These are phyloP conservation scores for Citropsis articulata DNA, from an alignment of 345 rosid genomes.

Conservation along the genomic window DNA sequence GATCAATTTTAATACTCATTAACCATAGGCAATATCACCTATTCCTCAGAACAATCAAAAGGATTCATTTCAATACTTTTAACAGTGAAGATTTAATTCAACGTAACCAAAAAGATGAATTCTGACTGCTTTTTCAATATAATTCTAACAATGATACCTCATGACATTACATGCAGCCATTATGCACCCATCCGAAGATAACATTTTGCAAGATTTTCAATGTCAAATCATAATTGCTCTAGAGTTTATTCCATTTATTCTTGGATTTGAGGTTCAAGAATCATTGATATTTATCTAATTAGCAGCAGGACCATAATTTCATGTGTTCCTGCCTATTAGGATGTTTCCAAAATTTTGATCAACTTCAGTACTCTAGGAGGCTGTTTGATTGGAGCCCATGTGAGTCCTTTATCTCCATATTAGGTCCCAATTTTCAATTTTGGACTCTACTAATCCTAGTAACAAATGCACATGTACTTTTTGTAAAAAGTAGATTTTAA, in stretches of 20 bases:
- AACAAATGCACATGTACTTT: neutral
- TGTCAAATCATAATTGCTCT: neutral
- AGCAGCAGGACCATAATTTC: neutral
- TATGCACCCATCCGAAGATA: neutral
- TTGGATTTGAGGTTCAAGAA: neutral
- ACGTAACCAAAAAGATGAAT: neutral
- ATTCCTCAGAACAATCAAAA: neutral
- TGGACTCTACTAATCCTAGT: neutral
- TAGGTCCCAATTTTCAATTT: neutral
- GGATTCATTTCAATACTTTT: neutral
- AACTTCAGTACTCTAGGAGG: too few species aligned
- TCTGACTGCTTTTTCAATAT: neutral
- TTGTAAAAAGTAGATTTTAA: neutral
- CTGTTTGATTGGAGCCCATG: neutral
- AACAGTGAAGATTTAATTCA: neutral
- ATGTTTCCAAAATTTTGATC: neutral
- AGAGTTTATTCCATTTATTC: neutral
- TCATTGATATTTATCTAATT: neutral
- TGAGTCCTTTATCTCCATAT: neutral
- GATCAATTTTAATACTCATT: neutral
- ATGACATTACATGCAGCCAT: neutral
- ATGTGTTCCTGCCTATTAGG: neutral
- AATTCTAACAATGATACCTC: neutral
- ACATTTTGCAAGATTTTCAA: neutral
- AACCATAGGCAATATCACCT: neutral